Evolutionary conservation across 768 basidiomycete genomes (phyloP).

Genomic region (Fibroporia radiculosa): DNA sequence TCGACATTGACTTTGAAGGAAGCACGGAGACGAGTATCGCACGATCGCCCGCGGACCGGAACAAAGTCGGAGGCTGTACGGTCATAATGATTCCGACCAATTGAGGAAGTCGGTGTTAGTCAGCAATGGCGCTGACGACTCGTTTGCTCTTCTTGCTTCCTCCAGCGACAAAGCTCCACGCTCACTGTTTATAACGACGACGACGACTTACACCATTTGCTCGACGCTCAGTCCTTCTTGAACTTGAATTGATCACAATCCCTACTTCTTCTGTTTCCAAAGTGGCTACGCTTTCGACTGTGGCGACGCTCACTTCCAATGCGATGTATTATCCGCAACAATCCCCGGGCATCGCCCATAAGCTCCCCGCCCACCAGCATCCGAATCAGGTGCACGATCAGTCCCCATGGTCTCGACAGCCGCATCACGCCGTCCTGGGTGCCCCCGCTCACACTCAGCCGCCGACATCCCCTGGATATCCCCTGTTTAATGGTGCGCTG

Average conservation of each 20-base stretch:
- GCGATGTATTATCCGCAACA: conserved; percentile 83
- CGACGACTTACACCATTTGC: conserved; percentile 16
- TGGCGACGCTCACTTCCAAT: conserved; percentile 25
- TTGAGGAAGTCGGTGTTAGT: conserved; percentile 2
- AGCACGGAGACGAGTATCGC: too few relatives aligned
- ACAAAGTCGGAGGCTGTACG: too few relatives aligned
- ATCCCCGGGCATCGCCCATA: conserved; percentile 74
- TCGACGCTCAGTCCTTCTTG: conserved; percentile 2
- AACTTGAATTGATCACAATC: neutral
- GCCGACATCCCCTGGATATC: conserved; percentile 67
- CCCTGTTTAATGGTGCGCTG: conserved; percentile 52
- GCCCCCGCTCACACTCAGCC: conserved; percentile 45
- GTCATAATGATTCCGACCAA: too few relatives aligned
- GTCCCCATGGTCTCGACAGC: conserved; percentile 57
- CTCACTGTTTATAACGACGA: conserved; percentile 21
- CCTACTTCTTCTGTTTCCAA: neutral
- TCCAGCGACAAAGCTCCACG: conserved; percentile 18
- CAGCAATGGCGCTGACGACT: conserved; percentile 1
- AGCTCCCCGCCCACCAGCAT: conserved; percentile 58
- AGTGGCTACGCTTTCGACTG: conserved; percentile 6
- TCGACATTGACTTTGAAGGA: too few relatives aligned
- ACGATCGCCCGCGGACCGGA: too few relatives aligned
- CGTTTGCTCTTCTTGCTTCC: conserved; percentile 17
- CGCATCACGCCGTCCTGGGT: conserved; percentile 48
- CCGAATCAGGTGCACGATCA: conserved; percentile 41